Percentiles rank a stretch among this genome's conserved stretches.
phyloP scores from a whole-genome alignment of 179 eudicot species.

The Camellia oleifera region DNA sequence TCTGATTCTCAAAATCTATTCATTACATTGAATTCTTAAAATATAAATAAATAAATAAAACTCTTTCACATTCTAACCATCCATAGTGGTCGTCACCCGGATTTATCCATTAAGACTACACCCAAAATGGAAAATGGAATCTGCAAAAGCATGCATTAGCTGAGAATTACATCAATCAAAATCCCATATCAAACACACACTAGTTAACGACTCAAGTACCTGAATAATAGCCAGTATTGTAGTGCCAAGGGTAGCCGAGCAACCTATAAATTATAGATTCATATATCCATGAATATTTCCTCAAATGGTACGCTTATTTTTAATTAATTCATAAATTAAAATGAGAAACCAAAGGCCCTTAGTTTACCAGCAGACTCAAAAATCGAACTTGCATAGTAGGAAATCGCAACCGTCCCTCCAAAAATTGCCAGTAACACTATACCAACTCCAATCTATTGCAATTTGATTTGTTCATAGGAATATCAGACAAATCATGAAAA shows the following conservation, averaged over 20 bases:
- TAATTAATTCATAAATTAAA: background rate
- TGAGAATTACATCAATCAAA: background rate
- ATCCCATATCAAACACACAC: background rate
- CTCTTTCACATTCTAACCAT: background rate
- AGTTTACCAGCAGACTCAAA: constrained; percentile 45
- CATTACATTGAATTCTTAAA: background rate
- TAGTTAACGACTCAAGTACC: constrained; percentile 15
- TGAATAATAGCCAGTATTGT: constrained; percentile 22
- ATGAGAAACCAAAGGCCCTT: background rate
- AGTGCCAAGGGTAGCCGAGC: constrained; percentile 30
- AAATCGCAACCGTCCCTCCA: constrained; percentile 42
- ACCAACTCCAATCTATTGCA: constrained; percentile 11
- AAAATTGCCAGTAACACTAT: constrained; percentile 33
- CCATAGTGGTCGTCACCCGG: constrained; percentile 1
- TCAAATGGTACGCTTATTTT: background rate
- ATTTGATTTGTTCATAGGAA: background rate
- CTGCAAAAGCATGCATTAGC: background rate
- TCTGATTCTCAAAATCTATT: background rate
- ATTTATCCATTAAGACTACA: background rate
- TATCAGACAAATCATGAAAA: background rate
- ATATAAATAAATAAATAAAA: too few species aligned
- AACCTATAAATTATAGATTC: constrained; percentile 18
- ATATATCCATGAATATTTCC: background rate
- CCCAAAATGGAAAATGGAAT: constrained; percentile 2
- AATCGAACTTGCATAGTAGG: constrained; percentile 33